phyloP scores from a whole-genome alignment of 1,284 basidiomycete species.

The Wallemia ichthyophaga region DNA sequence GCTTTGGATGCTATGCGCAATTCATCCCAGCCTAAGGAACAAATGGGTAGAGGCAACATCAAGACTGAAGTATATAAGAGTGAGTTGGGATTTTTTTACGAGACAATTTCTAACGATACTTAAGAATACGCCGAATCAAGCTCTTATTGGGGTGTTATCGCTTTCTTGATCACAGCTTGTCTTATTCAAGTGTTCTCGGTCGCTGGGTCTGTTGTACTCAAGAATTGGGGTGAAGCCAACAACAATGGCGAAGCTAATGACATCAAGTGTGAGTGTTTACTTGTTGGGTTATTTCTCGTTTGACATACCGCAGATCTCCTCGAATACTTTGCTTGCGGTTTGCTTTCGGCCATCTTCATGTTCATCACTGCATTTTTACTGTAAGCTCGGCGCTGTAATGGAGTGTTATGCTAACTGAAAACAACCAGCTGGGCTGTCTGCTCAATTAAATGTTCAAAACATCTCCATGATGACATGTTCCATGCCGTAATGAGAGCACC shows the following conservation, averaged over 20 bases:
- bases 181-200: slow-evolving; percentile 19
- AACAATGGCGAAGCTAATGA: slow-evolving; percentile 26
- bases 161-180: slow-evolving; percentile 32
- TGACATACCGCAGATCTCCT: slow-evolving; percentile 2
- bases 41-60: slow-evolving; percentile 51
- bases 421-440: slow-evolving; percentile 40
- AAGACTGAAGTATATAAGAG: slow-evolving; percentile 39
- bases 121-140: slow-evolving; percentile 53
- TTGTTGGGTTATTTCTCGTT: background rate
- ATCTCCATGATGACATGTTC: slow-evolving; percentile 33
- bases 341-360: slow-evolving; percentile 25
- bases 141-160: slow-evolving; percentile 27
- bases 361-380: slow-evolving; percentile 27
- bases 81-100: background rate
- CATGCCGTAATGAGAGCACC: slow-evolving; percentile 48
- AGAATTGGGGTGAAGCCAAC: slow-evolving; percentile 55
- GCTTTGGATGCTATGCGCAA: slow-evolving; percentile 17
- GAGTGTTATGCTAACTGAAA: background rate
- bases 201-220: slow-evolving; percentile 33
- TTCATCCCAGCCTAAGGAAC: slow-evolving; percentile 29
- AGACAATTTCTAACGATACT: background rate
- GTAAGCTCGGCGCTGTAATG: background rate
- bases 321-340: slow-evolving; percentile 16
- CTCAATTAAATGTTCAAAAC: slow-evolving; percentile 37
- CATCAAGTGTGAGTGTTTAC: slow-evolving; percentile 8